A percentile compares a stretch with the other conserved stretches of the same genome.
phyloP scores from a whole-genome alignment of 495 filamentous ascomycete species.

The Penicillium atrosanguineum region DNA sequence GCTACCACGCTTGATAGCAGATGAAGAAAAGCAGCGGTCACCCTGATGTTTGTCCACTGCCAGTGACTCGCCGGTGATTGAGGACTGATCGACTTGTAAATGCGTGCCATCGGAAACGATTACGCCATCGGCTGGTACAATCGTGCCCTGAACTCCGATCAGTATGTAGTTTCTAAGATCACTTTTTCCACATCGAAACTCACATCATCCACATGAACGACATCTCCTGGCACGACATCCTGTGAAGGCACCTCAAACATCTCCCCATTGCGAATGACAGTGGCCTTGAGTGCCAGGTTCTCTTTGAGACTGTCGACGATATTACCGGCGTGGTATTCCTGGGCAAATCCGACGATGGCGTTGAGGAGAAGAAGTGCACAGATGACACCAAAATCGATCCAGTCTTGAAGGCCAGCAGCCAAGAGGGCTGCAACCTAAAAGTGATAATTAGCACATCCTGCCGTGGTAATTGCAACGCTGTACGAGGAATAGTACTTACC shows the following conservation, averaged over 20 bases:
- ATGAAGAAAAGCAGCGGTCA: constrained; percentile 79
- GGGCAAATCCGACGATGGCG: constrained; percentile 79
- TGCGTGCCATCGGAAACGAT: constrained; percentile 76
- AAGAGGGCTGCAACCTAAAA: constrained; percentile 66
- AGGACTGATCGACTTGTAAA: constrained; percentile 89
- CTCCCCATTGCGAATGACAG: constrained; percentile 73
- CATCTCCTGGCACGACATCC: constrained; percentile 86
- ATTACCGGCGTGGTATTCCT: constrained; percentile 86
- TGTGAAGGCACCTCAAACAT: constrained; percentile 71
- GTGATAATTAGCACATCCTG: not conserved
- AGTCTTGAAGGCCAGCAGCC: constrained; percentile 72
- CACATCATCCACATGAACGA: constrained; percentile 80
- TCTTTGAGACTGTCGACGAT: constrained; percentile 92
- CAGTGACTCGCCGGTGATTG: constrained; percentile 89
- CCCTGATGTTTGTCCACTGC: constrained; percentile 82
- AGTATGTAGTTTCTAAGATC: not conserved
- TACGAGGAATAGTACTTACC: constrained; percentile 40
- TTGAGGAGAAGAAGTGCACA: constrained; percentile 74
- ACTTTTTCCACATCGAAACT: constrained; percentile 1
- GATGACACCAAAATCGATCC: constrained; percentile 80
- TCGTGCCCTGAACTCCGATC: constrained; percentile 58
- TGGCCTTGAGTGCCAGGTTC: constrained; percentile 81
- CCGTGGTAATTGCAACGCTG: not conserved
- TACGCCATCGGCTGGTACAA: constrained; percentile 84
- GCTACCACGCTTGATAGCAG: constrained; percentile 85